A percentile compares a stretch with the other conserved stretches of the same genome.
phyloP scores from a whole-genome alignment of 805 yeast species.

The Yarrowia bubula region DNA sequence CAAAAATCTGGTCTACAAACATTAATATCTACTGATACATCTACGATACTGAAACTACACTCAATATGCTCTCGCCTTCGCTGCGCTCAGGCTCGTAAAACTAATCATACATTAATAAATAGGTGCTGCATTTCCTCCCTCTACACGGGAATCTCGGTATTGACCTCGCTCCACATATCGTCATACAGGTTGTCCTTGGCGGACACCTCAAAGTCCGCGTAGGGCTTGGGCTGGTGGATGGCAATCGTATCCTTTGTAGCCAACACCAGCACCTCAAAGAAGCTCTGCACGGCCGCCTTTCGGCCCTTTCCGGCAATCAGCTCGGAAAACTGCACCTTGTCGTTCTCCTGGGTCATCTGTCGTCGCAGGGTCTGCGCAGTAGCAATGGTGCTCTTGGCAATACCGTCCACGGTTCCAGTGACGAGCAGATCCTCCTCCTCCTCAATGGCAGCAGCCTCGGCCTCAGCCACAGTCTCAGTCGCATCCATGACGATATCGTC shows the following conservation, averaged over 20 bases:
- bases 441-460: not conserved
- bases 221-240: constrained; percentile 58
- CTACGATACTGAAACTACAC: no score
- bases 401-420: constrained; percentile 33
- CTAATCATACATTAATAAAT: constrained; percentile 17
- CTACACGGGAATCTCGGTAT: constrained; percentile 8
- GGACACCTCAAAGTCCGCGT: constrained; percentile 56
- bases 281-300: constrained; percentile 36
- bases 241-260: constrained; percentile 73
- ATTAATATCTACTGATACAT: no score
- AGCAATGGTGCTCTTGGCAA: constrained; percentile 52
- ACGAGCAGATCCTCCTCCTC: constrained; percentile 27
- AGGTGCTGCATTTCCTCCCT: not conserved
- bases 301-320: constrained; percentile 23
- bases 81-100: not conserved
- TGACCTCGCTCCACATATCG: constrained; percentile 31
- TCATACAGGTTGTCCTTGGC: constrained; percentile 46
- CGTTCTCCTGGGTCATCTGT: constrained; percentile 43
- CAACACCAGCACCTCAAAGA: constrained; percentile 78
- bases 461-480: constrained; percentile 1
- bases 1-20: no score
- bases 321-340: constrained; percentile 51
- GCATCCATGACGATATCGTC: constrained; percentile 2
- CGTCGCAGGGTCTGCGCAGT: constrained; percentile 51
- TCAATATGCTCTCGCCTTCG: no score